Evolutionary conservation across 495 filamentous ascomycete genomes (phyloP), one percentile per base, ranked within the genome.

Genomic region (Lophium mytilinum): DNA sequence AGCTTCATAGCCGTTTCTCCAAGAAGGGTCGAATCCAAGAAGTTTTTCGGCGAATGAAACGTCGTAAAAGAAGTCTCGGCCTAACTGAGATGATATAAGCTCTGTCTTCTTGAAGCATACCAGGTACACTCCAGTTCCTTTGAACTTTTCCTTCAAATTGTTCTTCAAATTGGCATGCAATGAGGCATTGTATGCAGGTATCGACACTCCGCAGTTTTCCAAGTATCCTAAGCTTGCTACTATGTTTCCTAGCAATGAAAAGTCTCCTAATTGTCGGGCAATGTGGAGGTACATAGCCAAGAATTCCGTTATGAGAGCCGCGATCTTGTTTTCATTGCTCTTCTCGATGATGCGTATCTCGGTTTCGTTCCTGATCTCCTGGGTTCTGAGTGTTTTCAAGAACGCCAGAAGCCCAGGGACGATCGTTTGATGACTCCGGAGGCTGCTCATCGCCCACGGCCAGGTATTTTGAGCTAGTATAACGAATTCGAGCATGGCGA

Each of bases 211-310:
- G 63, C 84, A 80, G 39, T 86, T 77, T 17, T 85, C 72, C 64
- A 87, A 86, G 73, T 89, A 96, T 49, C 81, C 79, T 5, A 98
- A 72, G 56, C 87, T 80, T 10, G 83, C 80, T 37, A 89, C 76
- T 0, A 97, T 67, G 3, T 82, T 80, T 42, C 80, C 83, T 15
- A 87, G 75, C 56, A 90, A 83, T 0, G 77, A 72, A 9, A 75
- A 73, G 63, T 84, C 79, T n/a, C 82, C 80, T 49, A 82, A 76
- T 67, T 94, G 87, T 37, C 88, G 85, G 17, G 83, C 75, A 47
- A 87, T 82, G 69, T 95, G 91, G 17, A 95, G 71, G 69, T 92
- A 89, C 75, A 97, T 89, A n/a, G 92, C 85, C 42, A 95, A 82
- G 47, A 95, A 84, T 63, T 95, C 88, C 15, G 88, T 87, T 55